These are phyloP conservation scores for Nelumbo lutea DNA, from an alignment of 164 flowering plant species.

Conservation along the genomic window DNA sequence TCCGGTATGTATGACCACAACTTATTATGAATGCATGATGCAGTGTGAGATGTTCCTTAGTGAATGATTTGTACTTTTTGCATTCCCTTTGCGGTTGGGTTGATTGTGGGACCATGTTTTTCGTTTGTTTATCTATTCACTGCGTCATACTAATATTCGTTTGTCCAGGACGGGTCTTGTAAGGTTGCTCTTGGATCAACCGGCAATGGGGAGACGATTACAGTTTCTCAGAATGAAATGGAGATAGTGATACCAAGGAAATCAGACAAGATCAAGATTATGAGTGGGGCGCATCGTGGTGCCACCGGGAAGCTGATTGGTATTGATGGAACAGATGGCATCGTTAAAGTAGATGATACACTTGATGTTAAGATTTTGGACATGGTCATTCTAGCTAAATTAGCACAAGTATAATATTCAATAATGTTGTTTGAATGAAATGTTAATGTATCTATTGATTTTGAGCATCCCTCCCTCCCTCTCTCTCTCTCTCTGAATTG, in stretches of 20 bases:
- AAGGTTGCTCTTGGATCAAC: constrained; percentile 64
- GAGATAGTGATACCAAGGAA: constrained; percentile 75
- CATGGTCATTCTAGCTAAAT: constrained; percentile 67
- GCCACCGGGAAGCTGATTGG: constrained; percentile 88
- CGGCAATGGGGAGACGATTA: constrained; percentile 63
- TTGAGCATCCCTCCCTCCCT: too few species aligned
- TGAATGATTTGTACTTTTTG: background rate
- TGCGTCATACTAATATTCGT: background rate
- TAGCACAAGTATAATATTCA: constrained; percentile 33
- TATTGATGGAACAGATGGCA: constrained; percentile 89
- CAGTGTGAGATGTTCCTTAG: too few species aligned
- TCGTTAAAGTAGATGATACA: constrained; percentile 83
- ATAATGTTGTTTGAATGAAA: background rate
- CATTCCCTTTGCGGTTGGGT: background rate
- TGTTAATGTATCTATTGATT: too few species aligned
- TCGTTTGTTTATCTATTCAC: background rate
- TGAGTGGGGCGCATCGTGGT: constrained; percentile 88
- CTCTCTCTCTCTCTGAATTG: too few species aligned
- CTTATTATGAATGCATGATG: background rate
- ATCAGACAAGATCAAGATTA: constrained; percentile 72
- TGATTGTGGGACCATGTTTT: background rate
- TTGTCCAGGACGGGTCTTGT: constrained; percentile 81
- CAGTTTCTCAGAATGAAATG: constrained; percentile 54
- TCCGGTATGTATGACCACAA: constrained; percentile 41
- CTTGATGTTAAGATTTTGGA: constrained; percentile 93